Evolutionary conservation across 2,329 filamentous ascomycete genomes (phyloP).

Genomic region (Tolypocladium pustulatum): DNA sequence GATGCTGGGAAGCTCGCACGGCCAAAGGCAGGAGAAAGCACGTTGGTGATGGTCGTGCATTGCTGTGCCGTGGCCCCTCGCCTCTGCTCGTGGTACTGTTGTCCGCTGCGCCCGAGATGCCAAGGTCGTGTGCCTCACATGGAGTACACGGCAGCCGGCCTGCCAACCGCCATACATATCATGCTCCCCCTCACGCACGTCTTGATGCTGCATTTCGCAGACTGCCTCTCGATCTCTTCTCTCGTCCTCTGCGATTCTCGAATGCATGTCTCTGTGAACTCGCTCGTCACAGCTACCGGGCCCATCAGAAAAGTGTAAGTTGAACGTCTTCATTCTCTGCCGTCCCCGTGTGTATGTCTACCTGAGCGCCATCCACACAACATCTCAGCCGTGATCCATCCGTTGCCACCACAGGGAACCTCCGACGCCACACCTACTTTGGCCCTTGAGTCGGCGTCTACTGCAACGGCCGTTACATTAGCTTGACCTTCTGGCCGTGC

Average conservation of each 20-base stretch:
- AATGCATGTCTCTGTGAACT: background rate
- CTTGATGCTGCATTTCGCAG: background rate
- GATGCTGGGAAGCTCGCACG: background rate
- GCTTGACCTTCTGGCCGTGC: background rate
- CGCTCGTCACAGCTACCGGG: background rate
- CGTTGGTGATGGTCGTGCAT: background rate
- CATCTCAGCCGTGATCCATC: conserved; percentile 1
- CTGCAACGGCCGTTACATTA: background rate
- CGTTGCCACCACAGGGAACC: background rate
- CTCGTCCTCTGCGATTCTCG: background rate
- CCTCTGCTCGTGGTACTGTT: background rate
- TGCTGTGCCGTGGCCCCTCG: background rate
- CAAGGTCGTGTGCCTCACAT: too few species aligned
- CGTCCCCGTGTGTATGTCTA: background rate
- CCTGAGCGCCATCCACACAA: background rate
- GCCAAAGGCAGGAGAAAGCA: background rate
- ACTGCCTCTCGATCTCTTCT: background rate
- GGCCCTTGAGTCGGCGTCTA: background rate
- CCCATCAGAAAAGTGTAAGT: background rate
- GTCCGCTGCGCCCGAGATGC: too few species aligned
- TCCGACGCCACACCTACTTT: background rate
- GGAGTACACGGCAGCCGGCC: background rate
- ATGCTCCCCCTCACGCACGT: background rate
- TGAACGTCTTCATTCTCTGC: background rate
- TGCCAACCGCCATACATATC: background rate